Percentiles rank a stretch among this genome's conserved stretches.
These are phyloP conservation scores for Adansonia grandidieri DNA, from an alignment of 441 rosid species.

Conservation along the genomic window DNA sequence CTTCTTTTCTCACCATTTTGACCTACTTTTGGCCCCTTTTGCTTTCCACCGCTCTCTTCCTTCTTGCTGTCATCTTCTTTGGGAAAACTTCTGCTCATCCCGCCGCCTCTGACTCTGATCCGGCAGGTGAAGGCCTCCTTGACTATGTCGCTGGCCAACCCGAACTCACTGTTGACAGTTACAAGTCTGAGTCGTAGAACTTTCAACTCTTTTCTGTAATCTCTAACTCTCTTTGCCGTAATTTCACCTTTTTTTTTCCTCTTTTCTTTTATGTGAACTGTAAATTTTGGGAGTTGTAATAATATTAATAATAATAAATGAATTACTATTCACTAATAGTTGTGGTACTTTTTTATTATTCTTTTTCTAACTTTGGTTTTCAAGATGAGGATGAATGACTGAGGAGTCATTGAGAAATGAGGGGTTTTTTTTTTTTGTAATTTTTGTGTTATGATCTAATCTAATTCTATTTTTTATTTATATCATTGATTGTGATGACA, in stretches of 20 bases:
- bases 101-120: slow-evolving; percentile 40
- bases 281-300: neutral
- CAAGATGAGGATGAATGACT: neutral
- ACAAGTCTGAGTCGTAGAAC: slow-evolving; percentile 29
- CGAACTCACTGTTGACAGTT: slow-evolving; percentile 41
- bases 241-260: neutral
- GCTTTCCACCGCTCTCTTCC: slow-evolving; percentile 83
- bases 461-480: neutral
- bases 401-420: neutral
- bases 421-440: no score
- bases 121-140: slow-evolving; percentile 64
- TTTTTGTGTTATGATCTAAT: no score
- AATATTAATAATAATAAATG: neutral
- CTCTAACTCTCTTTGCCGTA: slow-evolving; percentile 28
- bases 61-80: slow-evolving; percentile 70
- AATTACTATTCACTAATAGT: neutral
- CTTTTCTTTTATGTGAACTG: slow-evolving; percentile 14
- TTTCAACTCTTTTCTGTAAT: slow-evolving; percentile 19
- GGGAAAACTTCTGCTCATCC: slow-evolving; percentile 49
- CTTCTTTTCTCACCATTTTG: slow-evolving; percentile 67
- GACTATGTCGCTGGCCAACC: slow-evolving; percentile 80
- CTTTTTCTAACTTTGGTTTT: neutral
- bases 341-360: neutral
- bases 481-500: neutral
- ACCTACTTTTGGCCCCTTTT: slow-evolving; percentile 85